Conservation (phyloP, 2,329 filamentous ascomycete genomes). For the Leptographium galeiforme region DNA sequence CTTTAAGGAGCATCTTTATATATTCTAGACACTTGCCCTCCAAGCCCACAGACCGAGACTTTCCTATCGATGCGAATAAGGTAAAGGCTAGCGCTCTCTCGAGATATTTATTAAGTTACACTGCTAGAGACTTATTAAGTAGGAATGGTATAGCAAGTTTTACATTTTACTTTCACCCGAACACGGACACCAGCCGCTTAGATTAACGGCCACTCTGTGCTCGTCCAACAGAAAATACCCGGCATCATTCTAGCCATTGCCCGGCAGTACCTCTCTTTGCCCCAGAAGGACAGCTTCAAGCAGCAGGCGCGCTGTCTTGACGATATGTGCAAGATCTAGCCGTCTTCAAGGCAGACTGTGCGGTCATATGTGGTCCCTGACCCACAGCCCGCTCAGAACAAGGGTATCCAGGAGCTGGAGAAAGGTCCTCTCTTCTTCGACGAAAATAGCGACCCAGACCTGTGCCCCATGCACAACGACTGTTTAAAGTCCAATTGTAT, state of each 20-base stretch:
- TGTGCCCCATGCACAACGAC: conserved; percentile 26
- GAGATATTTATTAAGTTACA: too few relatives aligned
- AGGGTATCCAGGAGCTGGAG: conserved; percentile 16
- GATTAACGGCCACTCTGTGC: conserved; percentile 21
- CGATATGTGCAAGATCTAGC: conserved; percentile 16
- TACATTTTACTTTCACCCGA: too few relatives aligned
- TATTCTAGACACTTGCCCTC: conserved; percentile 23
- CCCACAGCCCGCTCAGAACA: background rate
- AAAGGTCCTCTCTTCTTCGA: conserved; percentile 18
- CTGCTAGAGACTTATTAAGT: too few relatives aligned
- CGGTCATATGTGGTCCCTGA: background rate
- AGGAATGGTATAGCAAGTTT: too few relatives aligned
- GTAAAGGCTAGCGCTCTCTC: too few relatives aligned
- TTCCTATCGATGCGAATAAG: conserved; percentile 28
- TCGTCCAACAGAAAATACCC: conserved; percentile 25
- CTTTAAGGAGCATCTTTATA: conserved; percentile 24
- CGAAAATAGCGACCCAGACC: conserved; percentile 11
- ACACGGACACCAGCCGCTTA: too few relatives aligned
- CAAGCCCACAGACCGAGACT: conserved; percentile 15
- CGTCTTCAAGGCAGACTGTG: background rate
- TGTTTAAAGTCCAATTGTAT: conserved; percentile 23
- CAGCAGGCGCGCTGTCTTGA: conserved; percentile 19
- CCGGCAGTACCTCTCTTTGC: conserved; percentile 20
- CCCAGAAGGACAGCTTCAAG: conserved; percentile 21
- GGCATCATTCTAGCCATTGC: conserved; percentile 23